These are phyloP conservation scores for Leishmania major DNA, from an alignment of 208 protist species.

Conservation along the genomic window DNA sequence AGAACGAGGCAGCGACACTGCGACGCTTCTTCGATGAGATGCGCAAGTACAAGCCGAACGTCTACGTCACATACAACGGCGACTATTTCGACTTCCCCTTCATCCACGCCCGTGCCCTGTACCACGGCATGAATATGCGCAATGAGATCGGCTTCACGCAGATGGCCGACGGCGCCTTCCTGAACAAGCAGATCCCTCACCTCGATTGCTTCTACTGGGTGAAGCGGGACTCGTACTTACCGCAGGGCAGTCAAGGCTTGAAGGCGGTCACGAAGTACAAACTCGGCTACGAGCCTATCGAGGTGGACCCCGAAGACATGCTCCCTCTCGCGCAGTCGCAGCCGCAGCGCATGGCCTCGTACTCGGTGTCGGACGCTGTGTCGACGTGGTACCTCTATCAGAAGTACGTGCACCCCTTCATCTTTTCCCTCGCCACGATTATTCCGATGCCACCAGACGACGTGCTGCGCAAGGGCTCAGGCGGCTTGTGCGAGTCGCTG, in stretches of 20 bases:
- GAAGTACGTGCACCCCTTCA: constrained; percentile 99
- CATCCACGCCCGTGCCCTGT: constrained; percentile 94
- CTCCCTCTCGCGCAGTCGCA: constrained; percentile 94
- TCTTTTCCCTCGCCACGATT: constrained; percentile 99
- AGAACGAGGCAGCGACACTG: constrained; percentile 93
- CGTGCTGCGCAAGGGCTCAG: constrained; percentile 98
- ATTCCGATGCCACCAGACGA: constrained; percentile 99
- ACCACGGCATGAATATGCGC: constrained; percentile 88
- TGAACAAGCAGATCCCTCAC: constrained; percentile 93
- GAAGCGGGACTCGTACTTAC: constrained; percentile 99
- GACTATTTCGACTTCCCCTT: constrained; percentile 99
- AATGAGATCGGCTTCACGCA: constrained; percentile 89
- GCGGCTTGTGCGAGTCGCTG: constrained; percentile 99
- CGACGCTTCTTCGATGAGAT: constrained; percentile 98
- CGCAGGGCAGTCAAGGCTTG: constrained; percentile 96
- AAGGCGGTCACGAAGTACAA: constrained; percentile 99
- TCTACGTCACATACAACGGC: constrained; percentile 99
- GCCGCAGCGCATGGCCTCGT: constrained; percentile 98
- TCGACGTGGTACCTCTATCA: constrained; percentile 99
- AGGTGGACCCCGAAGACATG: constrained; percentile 99
- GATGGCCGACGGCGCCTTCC: constrained; percentile 92
- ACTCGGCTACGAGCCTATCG: constrained; percentile 99
- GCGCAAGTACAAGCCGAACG: constrained; percentile 93
- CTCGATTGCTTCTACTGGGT: constrained; percentile 99
- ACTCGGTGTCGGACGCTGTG: constrained; percentile 99